Evolutionary conservation across 2,329 filamentous ascomycete species (phyloP).

Genomic region (Lojkania enalia): DNA sequence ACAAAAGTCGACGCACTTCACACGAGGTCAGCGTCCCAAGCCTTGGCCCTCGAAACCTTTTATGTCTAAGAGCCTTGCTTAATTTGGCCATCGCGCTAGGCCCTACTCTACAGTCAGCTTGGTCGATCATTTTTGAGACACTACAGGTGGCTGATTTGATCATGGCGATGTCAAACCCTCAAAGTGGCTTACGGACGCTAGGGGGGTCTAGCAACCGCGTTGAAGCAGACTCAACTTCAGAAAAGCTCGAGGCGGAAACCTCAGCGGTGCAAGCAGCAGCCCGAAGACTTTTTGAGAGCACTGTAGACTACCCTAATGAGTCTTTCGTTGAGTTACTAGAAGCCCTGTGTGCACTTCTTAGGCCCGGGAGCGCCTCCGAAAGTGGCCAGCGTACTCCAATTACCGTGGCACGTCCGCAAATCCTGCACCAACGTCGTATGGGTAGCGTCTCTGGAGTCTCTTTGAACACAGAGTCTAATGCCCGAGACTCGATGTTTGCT

Average conservation of each 20-base stretch:
- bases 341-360: conserved; percentile 73
- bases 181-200: conserved; percentile 22
- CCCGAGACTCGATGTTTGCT: conserved; percentile 52
- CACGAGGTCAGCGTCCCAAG: conserved; percentile 53
- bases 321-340: conserved; percentile 77
- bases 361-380: conserved; percentile 25
- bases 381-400: conserved; percentile 30
- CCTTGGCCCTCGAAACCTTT: conserved; percentile 83
- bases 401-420: conserved; percentile 27
- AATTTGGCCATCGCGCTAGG: conserved; percentile 94
- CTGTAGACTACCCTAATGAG: conserved; percentile 82
- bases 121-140: conserved; percentile 89
- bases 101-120: conserved; percentile 80
- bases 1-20: conserved; percentile 63
- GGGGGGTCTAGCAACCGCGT: conserved; percentile 17
- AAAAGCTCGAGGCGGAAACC: conserved; percentile 71
- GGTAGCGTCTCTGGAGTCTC: conserved; percentile 50
- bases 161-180: conserved; percentile 55
- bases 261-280: conserved; percentile 87
- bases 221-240: conserved; percentile 30
- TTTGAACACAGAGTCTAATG: conserved; percentile 45
- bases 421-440: conserved; percentile 44
- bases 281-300: conserved; percentile 85
- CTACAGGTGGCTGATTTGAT: conserved; percentile 92
- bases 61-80: conserved; percentile 88